Evolutionary conservation across 2,329 filamentous ascomycete species (phyloP).

Genomic region (Aspergillus vadensis): DNA sequence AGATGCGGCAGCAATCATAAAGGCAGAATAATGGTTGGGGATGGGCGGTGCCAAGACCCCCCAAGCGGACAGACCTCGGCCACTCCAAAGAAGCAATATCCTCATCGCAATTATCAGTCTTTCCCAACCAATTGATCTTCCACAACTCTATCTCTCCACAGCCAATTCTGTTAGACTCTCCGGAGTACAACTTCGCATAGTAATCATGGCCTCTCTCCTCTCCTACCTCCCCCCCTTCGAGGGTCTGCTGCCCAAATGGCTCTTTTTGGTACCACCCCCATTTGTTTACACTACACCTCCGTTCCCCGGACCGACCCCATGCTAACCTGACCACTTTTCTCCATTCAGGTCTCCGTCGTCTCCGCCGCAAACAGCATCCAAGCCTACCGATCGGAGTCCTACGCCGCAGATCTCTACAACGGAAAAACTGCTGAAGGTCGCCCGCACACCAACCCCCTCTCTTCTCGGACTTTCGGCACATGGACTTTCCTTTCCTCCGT

Average conservation of each 20-base stretch:
- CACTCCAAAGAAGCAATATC: background rate
- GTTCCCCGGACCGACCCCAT: background rate
- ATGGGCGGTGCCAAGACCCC: conserved; percentile 2
- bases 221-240: conserved; percentile 41
- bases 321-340: background rate
- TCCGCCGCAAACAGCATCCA: conserved; percentile 84
- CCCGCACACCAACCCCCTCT: conserved; percentile 69
- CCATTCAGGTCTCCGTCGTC: conserved; percentile 72
- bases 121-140: background rate
- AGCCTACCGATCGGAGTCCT: conserved; percentile 76
- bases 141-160: background rate
- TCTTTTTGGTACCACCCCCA: conserved; percentile 56
- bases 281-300: background rate
- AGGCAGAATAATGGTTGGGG: conserved; percentile 1
- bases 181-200: background rate
- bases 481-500: conserved; percentile 81
- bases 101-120: background rate
- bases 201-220: conserved; percentile 30
- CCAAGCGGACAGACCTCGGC: background rate
- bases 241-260: conserved; percentile 65
- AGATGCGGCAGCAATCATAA: too few relatives aligned
- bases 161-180: background rate
- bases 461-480: conserved; percentile 78
- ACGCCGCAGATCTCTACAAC: conserved; percentile 80
- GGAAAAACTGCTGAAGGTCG: conserved; percentile 56